Base-by-base conservation (phyloP, 164 flowering plant species). In the Pachysandra terminalis region DNA sequence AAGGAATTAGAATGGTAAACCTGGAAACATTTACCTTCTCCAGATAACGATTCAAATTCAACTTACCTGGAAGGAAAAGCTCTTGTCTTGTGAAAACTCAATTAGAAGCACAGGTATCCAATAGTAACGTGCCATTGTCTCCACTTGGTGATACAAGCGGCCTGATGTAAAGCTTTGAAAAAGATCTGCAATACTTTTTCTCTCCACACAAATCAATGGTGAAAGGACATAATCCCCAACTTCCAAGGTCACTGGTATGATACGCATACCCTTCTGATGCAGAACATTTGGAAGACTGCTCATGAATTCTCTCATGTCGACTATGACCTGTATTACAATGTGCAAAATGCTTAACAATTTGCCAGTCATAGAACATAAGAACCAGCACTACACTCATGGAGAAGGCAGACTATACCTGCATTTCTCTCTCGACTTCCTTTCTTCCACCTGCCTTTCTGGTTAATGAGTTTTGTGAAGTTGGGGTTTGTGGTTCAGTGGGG, bases 1-100 rank as follows among this genome's bases (percentile, higher is more conserved):
- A n/a, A 10, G 35, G 24, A 59, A 19, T 58, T 52, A 22, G n/a
- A n/a, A n/a, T n/a, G n/a, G n/a, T n/a, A n/a, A n/a, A n/a, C n/a
- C n/a, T n/a, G n/a, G n/a, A n/a, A n/a, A n/a, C n/a, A n/a, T n/a
- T n/a, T n/a, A n/a, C n/a, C n/a, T n/a, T n/a, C n/a, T n/a, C n/a
- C n/a, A n/a, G n/a, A n/a, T n/a, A n/a, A n/a, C n/a, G n/a, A n/a
- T n/a, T n/a, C n/a, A n/a, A n/a, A n/a, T n/a, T n/a, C n/a, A n/a
- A n/a, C n/a, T n/a, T 78, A 96, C 99, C 99, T 87, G 99, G 83
- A 96, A 96, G 48, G 99, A 96, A 74, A 96, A 96, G 82, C 95
- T 90, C 77, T 90, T 96, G 73, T 96, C 99, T 74, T 90, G 97
- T 49, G 97, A 90, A 73, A 96, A 96, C 85, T 96, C 99, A 40